phyloP scores from a whole-genome alignment of 2,329 filamentous ascomycete genomes.

The Lizonia empirigonia region DNA sequence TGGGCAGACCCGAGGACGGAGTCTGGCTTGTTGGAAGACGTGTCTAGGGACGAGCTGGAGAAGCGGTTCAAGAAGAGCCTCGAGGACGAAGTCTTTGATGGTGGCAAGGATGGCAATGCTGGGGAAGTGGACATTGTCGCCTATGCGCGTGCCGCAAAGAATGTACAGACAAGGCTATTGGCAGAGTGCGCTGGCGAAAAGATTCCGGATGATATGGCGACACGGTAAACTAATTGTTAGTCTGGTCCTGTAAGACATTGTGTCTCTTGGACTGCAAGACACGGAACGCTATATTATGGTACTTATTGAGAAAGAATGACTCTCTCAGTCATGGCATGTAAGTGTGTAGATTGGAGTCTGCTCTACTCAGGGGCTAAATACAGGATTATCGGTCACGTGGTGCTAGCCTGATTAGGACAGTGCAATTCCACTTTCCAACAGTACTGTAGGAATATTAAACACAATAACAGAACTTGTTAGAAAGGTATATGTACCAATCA shows the following conservation, averaged over 20 bases:
- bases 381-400: too few species aligned
- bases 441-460: too few species aligned
- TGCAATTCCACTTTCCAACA: too few species aligned
- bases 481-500: too few species aligned
- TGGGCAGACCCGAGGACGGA: slow-evolving; percentile 72
- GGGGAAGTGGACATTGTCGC: slow-evolving; percentile 57
- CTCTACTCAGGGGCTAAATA: too few species aligned
- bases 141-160: slow-evolving; percentile 60
- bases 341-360: too few species aligned
- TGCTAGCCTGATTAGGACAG: too few species aligned
- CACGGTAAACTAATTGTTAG: slow-evolving; percentile 8
- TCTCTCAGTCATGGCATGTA: too few species aligned
- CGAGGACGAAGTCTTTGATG: slow-evolving; percentile 70
- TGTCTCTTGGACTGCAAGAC: too few species aligned
- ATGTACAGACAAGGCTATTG: slow-evolving; percentile 51
- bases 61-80: slow-evolving; percentile 61
- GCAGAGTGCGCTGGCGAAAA: slow-evolving; percentile 34
- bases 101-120: slow-evolving; percentile 59
- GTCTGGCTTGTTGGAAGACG: slow-evolving; percentile 63
- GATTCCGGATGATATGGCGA: slow-evolving; percentile 20
- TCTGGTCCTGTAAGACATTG: not conserved
- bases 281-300: too few species aligned
- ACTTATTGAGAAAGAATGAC: too few species aligned
- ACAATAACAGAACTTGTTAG: too few species aligned
- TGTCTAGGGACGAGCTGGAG: slow-evolving; percentile 55